Evolutionary conservation across 768 basidiomycete species (phyloP), one percentile per base, ranked within the genome.

Genomic region (Termitomyces sp.): DNA sequence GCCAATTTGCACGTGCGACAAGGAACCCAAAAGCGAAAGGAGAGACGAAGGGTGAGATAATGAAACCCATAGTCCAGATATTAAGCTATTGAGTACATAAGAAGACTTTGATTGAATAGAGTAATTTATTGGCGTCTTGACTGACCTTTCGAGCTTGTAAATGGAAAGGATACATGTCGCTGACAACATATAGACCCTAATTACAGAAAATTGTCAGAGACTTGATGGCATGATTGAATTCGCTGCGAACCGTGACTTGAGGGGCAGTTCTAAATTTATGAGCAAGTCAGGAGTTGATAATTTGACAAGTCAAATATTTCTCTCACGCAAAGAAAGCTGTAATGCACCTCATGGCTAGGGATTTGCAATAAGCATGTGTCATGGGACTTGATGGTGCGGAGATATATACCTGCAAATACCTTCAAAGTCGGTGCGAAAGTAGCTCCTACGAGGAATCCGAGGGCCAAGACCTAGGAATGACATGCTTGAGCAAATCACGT

Each of bases 21-120:
- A 87, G 72, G 73, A 86, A 89, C 0, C 87, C 86, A 62, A 86
- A 84, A 1, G 80, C 76, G 64, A 85, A 86, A 0, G 86, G 87
- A 1, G 83, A 84, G 6, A 82, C 63, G 73, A 83, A 83, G 15
- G 81, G 84, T 13, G 84, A 84, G 31, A 86, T 68, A 61, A 81
- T 74, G 69, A 84, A 83, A 3, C 82, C 83, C 72, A 83, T 77
- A 2, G 82, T 83, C 83, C 82, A 83, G 29, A 80, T 59, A 58
- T 80, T 81, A 15, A 83, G 72, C 79, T 82, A 44, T 42, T 13
- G n/a, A 20, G 50, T 20, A 4, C 51, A 9, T 26, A 47, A 56
- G 9, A 41, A 10, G 3, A 33, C 9, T 34, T 22, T 15, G 52
- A 41, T 44, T 24, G 10, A 18, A 28, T 20, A 45, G 10, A 22